Base-by-base conservation (phyloP, 1,284 basidiomycete species). In the Cerioporus squamosus region DNA sequence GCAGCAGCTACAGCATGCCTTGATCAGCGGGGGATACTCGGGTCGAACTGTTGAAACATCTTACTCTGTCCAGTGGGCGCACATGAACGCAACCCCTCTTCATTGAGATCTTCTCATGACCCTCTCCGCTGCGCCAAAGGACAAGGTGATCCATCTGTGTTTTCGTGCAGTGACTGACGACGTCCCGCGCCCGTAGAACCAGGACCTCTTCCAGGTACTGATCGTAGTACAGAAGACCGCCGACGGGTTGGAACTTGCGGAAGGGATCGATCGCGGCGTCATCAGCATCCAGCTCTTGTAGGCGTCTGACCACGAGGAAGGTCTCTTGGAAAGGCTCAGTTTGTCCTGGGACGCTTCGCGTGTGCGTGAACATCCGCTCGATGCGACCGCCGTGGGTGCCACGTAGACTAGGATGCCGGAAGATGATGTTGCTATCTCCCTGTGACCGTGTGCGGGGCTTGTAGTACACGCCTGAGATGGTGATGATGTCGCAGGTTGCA, bases 371-470 rank as follows among this genome's bases (percentile, higher is more conserved):
- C 5, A 55, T 43, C 6, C 9, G 14, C 8, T 48, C 44, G 10
- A 55, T 55, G 15, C 53, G 40, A 29, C 53, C 53, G 26, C 12
- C 36, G 9, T 49, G 9, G 3, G 5, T 31, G 2, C 17, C 39
- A 24, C 10, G 36, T 20, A 39, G 14, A 8, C 24, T 22, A 12
- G 45, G 36, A 43, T 43, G 46, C 9, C 38, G 53, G 24, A 55
- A 55, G 12, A 55, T 55, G 12, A 43, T 36, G 26, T 55, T 55
- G 38, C 45, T 49, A 31, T 55, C 53, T 2, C 46, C 40, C 2
- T 44, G 24, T 2, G 47, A 26, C 10, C 18, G 36, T 14, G 22
- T n/a, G 7, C 36, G 36, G 2, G 42, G 14, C 18, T 26, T 33
- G 26, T 55, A 55, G 15, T 24, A n/a, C 1, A 55, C 45, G 22